Base-by-base conservation (phyloP, 179 eudicot species). In the Silene noctiflora region DNA sequence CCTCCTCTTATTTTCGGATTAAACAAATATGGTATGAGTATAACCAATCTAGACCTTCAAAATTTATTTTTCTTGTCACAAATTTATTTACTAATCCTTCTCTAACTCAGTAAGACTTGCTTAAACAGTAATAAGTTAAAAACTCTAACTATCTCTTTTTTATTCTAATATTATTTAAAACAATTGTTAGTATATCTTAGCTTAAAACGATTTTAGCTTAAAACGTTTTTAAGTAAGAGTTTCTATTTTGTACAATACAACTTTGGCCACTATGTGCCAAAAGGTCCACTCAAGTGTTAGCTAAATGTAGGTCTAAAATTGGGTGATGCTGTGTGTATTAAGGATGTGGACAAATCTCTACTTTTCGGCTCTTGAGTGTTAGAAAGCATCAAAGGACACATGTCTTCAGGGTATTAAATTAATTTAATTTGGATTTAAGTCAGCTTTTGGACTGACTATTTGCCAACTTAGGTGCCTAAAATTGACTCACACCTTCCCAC, bases 291-390 rank as follows among this genome's bases (percentile, higher is more conserved):
- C 1, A 10, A 44, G 29, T 21, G 29, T 65, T 11, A 65, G 69
- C 29, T 61, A 2, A 12, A 22, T 20, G 53, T 44, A 59, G 20
- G 67, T 59, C 20, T 59, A 27, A 69, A 25, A 14, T 46, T 76
- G 55, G 27, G 76, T 66, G 80, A 72, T 66, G 61, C 16, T 46
- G 20, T 76, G 48, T 21, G 27, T 11, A 61, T 7, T 3, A 72
- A 67, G 14, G 69, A 81, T 67, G 61, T 22, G 75, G 78, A 77
- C 84, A 81, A 81, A 35, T 68, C 71, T 60, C 56, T 60, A 77
- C 81, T 81, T 81, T 81, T 56, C 5, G 35, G 69, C 46, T 21
- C 7, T 31, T 60, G 76, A 46, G 0, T 67, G 53, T 67, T 31
- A 8, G 53, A 17, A 14, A 22, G 10, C 25, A 0, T 17, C 0